phyloP scores from a whole-genome alignment of 2,329 filamentous ascomycete genomes.

The Sporothrix luriei region DNA sequence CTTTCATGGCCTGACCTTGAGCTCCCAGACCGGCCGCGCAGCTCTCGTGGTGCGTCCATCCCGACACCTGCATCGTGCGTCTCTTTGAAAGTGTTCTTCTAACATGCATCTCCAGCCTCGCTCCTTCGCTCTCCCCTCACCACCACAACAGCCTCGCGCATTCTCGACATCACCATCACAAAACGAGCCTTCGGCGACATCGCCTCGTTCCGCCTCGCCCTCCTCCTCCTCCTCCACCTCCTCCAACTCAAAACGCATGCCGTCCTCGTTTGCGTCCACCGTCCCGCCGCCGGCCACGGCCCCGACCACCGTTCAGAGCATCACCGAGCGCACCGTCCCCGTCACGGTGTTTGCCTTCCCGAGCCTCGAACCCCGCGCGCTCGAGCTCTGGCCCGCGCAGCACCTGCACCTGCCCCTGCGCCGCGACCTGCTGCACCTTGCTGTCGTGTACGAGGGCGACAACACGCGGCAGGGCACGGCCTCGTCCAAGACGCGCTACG shows the following conservation, averaged over 20 bases:
- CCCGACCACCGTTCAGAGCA: conserved; percentile 15
- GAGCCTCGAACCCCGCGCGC: conserved; percentile 76
- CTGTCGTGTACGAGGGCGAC: conserved; percentile 91
- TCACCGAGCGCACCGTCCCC: conserved; percentile 69
- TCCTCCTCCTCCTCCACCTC: not conserved
- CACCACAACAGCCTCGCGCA: conserved; percentile 9
- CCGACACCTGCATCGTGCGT: no score
- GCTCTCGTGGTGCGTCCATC: not conserved
- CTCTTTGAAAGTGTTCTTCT: not conserved
- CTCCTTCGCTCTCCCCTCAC: not conserved
- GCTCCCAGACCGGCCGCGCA: conserved; percentile 20
- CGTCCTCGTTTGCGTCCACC: conserved; percentile 10
- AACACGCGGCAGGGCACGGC: conserved; percentile 84
- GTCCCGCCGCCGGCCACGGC: conserved; percentile 6
- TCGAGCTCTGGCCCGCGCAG: conserved; percentile 76
- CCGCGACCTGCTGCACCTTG: conserved; percentile 88
- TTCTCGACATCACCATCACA: conserved; percentile 23
- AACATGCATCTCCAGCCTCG: not conserved
- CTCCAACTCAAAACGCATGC: not conserved
- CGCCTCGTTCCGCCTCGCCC: not conserved
- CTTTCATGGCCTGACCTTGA: conserved; percentile 30
- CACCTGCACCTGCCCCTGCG: conserved; percentile 87
- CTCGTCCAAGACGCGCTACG: conserved; percentile 74
- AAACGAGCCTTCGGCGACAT: not conserved
- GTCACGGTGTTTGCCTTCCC: conserved; percentile 91